Conservation (phyloP, 805 yeast genomes). For the Nakazawaea wyomingensis region DNA sequence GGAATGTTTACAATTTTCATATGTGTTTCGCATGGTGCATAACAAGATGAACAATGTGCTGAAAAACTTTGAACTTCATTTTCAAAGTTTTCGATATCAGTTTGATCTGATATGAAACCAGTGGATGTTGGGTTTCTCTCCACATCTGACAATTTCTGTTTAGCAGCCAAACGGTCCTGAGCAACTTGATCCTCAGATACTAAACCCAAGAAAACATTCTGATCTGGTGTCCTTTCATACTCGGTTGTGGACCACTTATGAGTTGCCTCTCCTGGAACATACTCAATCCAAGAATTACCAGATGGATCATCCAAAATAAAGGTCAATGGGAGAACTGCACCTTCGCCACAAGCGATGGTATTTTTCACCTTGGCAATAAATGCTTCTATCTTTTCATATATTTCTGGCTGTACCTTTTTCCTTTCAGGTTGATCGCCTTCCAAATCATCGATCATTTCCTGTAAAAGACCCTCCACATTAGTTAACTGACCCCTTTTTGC, state of each 20-base stretch:
- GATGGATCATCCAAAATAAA: slow-evolving; percentile 86
- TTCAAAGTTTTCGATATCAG: slow-evolving; percentile 77
- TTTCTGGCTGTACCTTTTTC: slow-evolving; percentile 66
- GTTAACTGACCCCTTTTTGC: slow-evolving; percentile 92
- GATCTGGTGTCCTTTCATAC: slow-evolving; percentile 82
- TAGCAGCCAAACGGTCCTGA: slow-evolving; percentile 38
- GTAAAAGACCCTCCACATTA: slow-evolving; percentile 82
- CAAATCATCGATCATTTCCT: slow-evolving; percentile 80
- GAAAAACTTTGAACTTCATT: slow-evolving; percentile 91
- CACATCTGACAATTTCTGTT: slow-evolving; percentile 24
- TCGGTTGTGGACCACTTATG: slow-evolving; percentile 88
- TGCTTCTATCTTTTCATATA: slow-evolving; percentile 67
- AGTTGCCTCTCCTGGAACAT: slow-evolving; percentile 76
- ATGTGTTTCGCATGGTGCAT: slow-evolving; percentile 77
- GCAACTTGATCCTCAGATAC: slow-evolving; percentile 64
- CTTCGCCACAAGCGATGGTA: slow-evolving; percentile 58
- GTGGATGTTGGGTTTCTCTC: slow-evolving; percentile 36
- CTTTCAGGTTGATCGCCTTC: slow-evolving; percentile 77
- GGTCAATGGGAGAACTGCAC: slow-evolving; percentile 66
- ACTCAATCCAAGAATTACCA: slow-evolving; percentile 96
- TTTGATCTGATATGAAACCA: slow-evolving; percentile 63
- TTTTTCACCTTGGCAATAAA: slow-evolving; percentile 58
- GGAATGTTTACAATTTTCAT: slow-evolving; percentile 97
- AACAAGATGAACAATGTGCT: slow-evolving; percentile 91
- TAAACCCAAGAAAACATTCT: slow-evolving; percentile 79